Evolutionary conservation across 2,329 filamentous ascomycete species (phyloP), one percentile per base, ranked within the genome.

Genomic region (Aspergillus eucalypticola): DNA sequence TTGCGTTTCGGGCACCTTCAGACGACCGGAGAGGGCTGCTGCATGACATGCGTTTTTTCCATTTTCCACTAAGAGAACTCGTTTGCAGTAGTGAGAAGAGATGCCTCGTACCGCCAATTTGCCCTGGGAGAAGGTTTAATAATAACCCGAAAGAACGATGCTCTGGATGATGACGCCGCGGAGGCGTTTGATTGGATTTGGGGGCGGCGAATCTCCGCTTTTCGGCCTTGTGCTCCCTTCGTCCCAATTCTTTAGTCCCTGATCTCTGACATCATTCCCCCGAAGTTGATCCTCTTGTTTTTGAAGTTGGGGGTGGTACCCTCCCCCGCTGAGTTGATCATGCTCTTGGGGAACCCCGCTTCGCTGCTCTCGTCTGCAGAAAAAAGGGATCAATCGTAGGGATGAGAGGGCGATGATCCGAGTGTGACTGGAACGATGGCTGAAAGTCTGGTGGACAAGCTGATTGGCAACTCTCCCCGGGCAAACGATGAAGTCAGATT

Each of bases 1-100:
- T 56, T 35, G 39, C 62, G 15, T 38, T 49, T 32, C 19, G 44
- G 57, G 60, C 54, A 51, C 46, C 51, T 65, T 32, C 46, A 54
- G 60, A 32, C 42, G 44, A 17, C 60, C 56, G 61, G 52, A 65
- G 32, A 27, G 41, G 51, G 46, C 23, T 35, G 41, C 53, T 50
- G 50, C 42, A 65, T 63, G 59, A 59, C 58, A 65, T 65, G 63
- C 59, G 56, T 65, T 61, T 35, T 35, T 63, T 41, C 51, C 35
- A 44, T n/a, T n/a, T n/a, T n/a, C n/a, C n/a, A 10, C 17, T 42
- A 42, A 19, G n/a, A 42, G 39, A 35, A 35, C 32, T 35, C 32
- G 5, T 35, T 35, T 21, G 41, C 41, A 44, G 41, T 21, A 44
- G 41, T 21, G 19, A 8, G 41, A 21, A 8, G 41, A 21, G 41